phyloP scores from a whole-genome alignment of 2,329 filamentous ascomycete species.

The Zymoseptoria crescenta region DNA sequence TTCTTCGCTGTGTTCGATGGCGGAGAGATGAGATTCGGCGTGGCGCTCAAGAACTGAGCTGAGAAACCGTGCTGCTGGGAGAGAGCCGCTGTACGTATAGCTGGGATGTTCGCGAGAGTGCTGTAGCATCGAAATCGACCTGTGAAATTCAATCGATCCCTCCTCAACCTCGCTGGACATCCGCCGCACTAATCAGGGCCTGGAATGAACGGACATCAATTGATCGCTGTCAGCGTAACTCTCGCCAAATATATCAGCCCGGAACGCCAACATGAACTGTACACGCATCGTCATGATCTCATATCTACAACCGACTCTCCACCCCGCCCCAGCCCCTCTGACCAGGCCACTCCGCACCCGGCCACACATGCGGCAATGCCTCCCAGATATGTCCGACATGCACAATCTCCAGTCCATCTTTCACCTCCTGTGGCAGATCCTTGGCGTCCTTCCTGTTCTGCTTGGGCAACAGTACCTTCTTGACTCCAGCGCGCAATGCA shows the following conservation, averaged over 20 bases:
- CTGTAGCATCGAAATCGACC: too few relatives aligned
- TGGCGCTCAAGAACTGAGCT: constrained; percentile 37
- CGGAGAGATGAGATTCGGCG: constrained; percentile 44
- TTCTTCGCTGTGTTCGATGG: constrained; percentile 55
- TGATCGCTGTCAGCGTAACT: too few relatives aligned
- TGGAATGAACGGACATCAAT: too few relatives aligned
- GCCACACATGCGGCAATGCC: constrained; percentile 85
- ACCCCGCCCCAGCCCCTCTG: constrained; percentile 59
- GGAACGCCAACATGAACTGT: too few relatives aligned
- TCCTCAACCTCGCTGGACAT: too few relatives aligned
- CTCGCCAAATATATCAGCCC: too few relatives aligned
- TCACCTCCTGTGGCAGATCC: constrained; percentile 85
- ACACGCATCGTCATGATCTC: neutral
- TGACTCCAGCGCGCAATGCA: constrained; percentile 83
- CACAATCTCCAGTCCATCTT: constrained; percentile 76
- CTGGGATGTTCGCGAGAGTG: neutral
- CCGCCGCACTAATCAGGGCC: too few relatives aligned
- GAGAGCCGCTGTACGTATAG: neutral
- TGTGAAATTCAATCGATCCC: too few relatives aligned
- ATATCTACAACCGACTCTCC: constrained; percentile 65
- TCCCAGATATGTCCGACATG: constrained; percentile 93
- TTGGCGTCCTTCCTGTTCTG: constrained; percentile 88
- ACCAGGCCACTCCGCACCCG: constrained; percentile 75
- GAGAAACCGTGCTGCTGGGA: neutral
- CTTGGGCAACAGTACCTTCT: constrained; percentile 80